Evolutionary conservation across 2,329 filamentous ascomycete genomes (phyloP).

Genomic region (Sordariomycetes sp.): DNA sequence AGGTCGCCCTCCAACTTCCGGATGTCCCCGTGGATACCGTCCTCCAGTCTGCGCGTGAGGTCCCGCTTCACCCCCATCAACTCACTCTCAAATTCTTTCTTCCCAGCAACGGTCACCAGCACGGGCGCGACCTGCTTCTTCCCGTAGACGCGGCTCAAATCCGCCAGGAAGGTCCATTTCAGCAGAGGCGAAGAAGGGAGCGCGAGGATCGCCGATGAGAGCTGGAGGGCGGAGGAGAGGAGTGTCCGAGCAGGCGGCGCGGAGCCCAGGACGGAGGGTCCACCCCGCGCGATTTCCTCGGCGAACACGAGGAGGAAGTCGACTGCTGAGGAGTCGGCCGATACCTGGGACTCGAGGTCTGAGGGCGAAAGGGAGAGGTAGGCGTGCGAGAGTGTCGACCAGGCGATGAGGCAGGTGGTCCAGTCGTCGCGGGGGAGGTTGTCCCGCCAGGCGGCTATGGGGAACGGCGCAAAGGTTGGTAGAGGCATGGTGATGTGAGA

Average conservation of each 20-base stretch:
- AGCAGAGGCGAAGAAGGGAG: constrained; percentile 36
- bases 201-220: constrained; percentile 46
- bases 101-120: constrained; percentile 31
- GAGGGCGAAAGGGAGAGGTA: constrained; percentile 49
- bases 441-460: constrained; percentile 54
- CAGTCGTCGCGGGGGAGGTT: constrained; percentile 62
- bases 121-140: constrained; percentile 48
- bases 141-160: constrained; percentile 56
- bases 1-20: constrained; percentile 43
- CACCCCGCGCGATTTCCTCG: constrained; percentile 35
- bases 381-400: constrained; percentile 56
- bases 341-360: constrained; percentile 39
- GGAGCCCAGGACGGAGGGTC: constrained; percentile 20
- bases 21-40: constrained; percentile 43
- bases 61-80: constrained; percentile 50
- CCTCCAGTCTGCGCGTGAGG: constrained; percentile 53
- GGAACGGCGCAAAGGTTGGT: constrained; percentile 70
- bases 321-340: constrained; percentile 46
- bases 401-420: constrained; percentile 66
- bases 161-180: constrained; percentile 57
- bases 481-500: constrained; percentile 29
- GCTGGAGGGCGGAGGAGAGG: constrained; percentile 52
- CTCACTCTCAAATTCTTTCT: constrained; percentile 38
- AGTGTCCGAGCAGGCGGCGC: constrained; percentile 31
- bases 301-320: constrained; percentile 60